Evolutionary conservation across 2,329 filamentous ascomycete genomes (phyloP).

Genomic region (Colletotrichum godetiae): DNA sequence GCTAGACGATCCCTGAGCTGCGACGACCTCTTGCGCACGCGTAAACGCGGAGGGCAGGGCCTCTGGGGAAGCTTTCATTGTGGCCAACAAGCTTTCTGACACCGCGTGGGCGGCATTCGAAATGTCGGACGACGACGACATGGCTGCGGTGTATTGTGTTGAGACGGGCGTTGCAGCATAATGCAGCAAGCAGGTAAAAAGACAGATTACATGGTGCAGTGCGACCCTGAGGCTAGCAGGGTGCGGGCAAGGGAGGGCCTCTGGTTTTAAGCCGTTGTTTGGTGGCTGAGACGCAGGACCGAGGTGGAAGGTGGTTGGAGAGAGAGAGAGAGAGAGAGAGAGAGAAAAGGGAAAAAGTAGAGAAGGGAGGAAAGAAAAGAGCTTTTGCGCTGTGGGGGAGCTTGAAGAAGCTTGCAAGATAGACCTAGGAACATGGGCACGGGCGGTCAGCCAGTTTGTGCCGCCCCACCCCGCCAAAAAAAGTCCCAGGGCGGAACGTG

Average conservation of each 20-base stretch:
- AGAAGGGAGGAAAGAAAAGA: slow-evolving; percentile 25
- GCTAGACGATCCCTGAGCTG: slow-evolving; percentile 55
- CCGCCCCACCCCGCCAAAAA: slow-evolving; percentile 27
- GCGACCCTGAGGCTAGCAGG: slow-evolving; percentile 24
- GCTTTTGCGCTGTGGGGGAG: slow-evolving; percentile 29
- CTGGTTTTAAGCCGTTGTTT: slow-evolving; percentile 14
- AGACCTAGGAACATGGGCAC: slow-evolving; percentile 16
- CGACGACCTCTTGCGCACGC: slow-evolving; percentile 48
- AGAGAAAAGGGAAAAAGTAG: slow-evolving; percentile 23
- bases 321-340: slow-evolving; percentile 12
- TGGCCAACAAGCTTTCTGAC: slow-evolving; percentile 45
- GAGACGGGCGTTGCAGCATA: slow-evolving; percentile 32
- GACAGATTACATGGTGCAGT: slow-evolving; percentile 35
- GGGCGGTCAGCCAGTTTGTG: slow-evolving; percentile 29
- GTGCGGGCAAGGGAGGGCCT: slow-evolving; percentile 18
- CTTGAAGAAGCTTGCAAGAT: slow-evolving; percentile 32
- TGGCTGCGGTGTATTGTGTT: slow-evolving; percentile 42
- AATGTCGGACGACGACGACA: slow-evolving; percentile 51
- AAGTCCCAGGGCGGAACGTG: slow-evolving; percentile 7
- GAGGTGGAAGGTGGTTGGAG: slow-evolving; percentile 31
- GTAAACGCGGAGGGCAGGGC: slow-evolving; percentile 53
- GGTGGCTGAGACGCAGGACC: slow-evolving; percentile 31
- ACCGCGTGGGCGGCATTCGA: slow-evolving; percentile 50
- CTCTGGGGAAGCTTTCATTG: slow-evolving; percentile 45
- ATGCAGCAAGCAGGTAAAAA: slow-evolving; percentile 22